Evolutionary conservation across 2,329 filamentous ascomycete genomes (phyloP), one percentile per base, ranked within the genome.

Genomic region (Biscogniauxia sp.): DNA sequence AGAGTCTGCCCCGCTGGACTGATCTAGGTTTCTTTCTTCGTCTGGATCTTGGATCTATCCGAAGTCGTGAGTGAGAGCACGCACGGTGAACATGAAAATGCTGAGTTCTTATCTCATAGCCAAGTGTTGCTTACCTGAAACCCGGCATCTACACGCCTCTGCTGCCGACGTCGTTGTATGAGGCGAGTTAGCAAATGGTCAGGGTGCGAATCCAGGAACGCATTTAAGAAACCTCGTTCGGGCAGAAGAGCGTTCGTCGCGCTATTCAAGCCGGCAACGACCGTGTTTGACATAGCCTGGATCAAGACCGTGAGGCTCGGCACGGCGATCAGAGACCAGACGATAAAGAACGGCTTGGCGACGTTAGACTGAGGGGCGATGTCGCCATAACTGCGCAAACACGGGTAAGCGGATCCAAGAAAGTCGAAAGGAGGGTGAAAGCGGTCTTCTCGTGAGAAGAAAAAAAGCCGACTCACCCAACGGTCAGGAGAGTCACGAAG

Each of bases 321-420:
- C 5, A 61, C 55, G 9, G 55, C 52, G 26, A 61, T 57, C 20
- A 61, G 52, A 17, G 59, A 61, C 59, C 55, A 61, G 20, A 57
- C 55, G 49, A 61, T 54, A 41, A 61, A 61, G 37, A 61, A 61
- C 2, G 55, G 51, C 49, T 61, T 61, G n/a, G 52, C 59, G 19
- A 54, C 45, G 17, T 61, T 61, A 9, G 59, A 61, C 26, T 57
- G 32, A 8, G 59, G 59, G 25, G 23, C 52, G 11, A 57, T 51
- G 23, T 61, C 55, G 37, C 59, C 59, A 45, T 61, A 61, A 3
- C 58, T 50, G 23, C 3, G 20, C 25, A 19, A 26, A n/a, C 11
- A n/a, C 5, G 23, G 23, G 5, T 11, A 20, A 57, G 25, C 15
- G 8, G 8, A 32, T 5, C 13, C 13, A 45, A 11, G 37, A 15